Base-by-base conservation (phyloP, 768 basidiomycete species). In the Suillus paluster region DNA sequence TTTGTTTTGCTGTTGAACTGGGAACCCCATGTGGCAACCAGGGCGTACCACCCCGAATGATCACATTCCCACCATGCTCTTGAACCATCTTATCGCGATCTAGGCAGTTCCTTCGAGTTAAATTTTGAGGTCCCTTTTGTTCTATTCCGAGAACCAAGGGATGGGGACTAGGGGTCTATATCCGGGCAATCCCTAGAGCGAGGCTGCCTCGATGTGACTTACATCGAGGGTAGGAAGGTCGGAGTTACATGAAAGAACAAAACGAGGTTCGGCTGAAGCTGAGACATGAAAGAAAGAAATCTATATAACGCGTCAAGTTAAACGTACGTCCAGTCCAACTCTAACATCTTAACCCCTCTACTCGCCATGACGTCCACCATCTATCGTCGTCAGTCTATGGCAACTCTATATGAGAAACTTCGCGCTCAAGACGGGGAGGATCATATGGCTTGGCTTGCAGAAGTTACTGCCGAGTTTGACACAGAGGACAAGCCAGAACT, bases 191-290 rank as follows among this genome's bases (percentile, higher is more conserved):
- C 64, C 59, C 59, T 67, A 74, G 73, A 70, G 73, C 70, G 68
- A 72, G 74, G 74, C 73, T 38, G 72, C 74, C 74, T 75, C 74
- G 70, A 75, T 76, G 74, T 75, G 74, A 75, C 61, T 63, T 52
- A 15, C 66, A 59, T 70, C 75, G 67, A 76, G 73, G 73, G 73
- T 67, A 68, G 63, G 65, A 57, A 67, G 17, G 75, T 75, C 73
- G 73, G 73, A 75, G 75, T 75, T 75, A 74, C 65, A 68, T 75
- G 68, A 76, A 75, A 75, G 69, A 75, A 76, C 71, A 74, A 76
- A 76, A 75, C 76, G 75, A 75, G 73, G 73, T 72, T 76, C 75
- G 75, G 74, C 72, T 63, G 69, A 73, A 72, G 67, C 68, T 73
- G 70, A 76, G 72, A 70, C 74, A 75, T 75, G 74, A 76, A 75